Percentiles rank a stretch among this genome's conserved stretches.
Conservation (phyloP, 2,329 filamentous ascomycete species). For the Diaporthe destruens region DNA sequence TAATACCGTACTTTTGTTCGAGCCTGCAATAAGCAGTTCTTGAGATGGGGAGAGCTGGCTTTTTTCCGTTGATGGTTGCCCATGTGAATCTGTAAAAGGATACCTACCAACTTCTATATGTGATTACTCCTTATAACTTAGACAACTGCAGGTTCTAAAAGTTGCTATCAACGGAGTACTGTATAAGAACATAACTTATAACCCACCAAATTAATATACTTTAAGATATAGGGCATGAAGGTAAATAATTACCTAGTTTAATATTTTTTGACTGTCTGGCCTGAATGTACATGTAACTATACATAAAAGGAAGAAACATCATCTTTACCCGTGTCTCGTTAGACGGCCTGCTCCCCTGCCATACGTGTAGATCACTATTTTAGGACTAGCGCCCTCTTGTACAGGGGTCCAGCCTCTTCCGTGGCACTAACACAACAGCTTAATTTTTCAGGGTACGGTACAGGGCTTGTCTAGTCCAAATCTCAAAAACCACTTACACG, state of each 20-base stretch:
- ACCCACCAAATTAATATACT: not conserved
- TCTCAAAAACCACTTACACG: not conserved
- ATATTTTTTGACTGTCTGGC: not conserved
- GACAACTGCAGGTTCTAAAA: not conserved
- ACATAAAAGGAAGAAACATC: too few species aligned
- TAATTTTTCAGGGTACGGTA: not conserved
- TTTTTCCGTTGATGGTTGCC: too few species aligned
- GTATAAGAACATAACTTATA: not conserved
- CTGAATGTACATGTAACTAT: not conserved
- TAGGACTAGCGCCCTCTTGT: not conserved
- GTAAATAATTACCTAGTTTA: too few species aligned
- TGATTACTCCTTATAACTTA: too few species aligned
- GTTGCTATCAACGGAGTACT: not conserved
- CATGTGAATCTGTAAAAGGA: not conserved
- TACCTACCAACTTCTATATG: too few species aligned
- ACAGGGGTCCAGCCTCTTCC: constrained; percentile 1
- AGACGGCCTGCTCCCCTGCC: not conserved
- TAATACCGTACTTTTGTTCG: not conserved
- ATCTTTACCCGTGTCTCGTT: not conserved
- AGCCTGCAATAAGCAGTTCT: not conserved
- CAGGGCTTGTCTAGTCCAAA: not conserved
- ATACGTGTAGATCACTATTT: not conserved
- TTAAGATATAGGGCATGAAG: too few species aligned
- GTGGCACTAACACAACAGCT: constrained; percentile 14
- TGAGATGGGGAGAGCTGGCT: not conserved